A percentile compares a stretch with the other conserved stretches of the same genome.
phyloP scores from a whole-genome alignment of 192 early-diverging fungal species.

The Paraglomus brasilianum region DNA sequence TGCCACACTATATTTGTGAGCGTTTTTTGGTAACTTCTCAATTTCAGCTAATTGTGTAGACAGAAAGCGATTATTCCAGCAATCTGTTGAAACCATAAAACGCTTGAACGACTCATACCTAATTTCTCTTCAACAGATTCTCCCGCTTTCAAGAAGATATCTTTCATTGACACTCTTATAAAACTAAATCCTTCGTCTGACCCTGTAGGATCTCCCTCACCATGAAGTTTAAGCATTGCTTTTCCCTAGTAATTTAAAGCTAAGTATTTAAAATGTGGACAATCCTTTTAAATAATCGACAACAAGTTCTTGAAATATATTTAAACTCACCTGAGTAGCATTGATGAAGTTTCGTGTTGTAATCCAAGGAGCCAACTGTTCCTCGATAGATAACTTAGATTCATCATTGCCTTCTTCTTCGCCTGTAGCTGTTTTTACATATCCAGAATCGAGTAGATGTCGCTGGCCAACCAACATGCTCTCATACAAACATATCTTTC shows the following conservation, averaged over 20 bases:
- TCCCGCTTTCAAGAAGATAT: slow-evolving; percentile 87
- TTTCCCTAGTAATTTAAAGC: slow-evolving; percentile 51
- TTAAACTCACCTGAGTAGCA: slow-evolving; percentile 62
- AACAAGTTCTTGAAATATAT: not conserved
- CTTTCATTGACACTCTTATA: slow-evolving; percentile 96
- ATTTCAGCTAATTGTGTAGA: slow-evolving; percentile 60
- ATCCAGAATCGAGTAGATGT: slow-evolving; percentile 87
- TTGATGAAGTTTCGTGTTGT: slow-evolving; percentile 94
- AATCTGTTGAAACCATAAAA: not conserved
- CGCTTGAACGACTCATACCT: slow-evolving; percentile 35
- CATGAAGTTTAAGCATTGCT: slow-evolving; percentile 92
- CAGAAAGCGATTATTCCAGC: not conserved
- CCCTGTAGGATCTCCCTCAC: slow-evolving; percentile 96
- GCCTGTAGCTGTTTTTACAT: slow-evolving; percentile 56
- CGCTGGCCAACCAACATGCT: slow-evolving; percentile 92
- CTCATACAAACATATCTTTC: slow-evolving; percentile 73
- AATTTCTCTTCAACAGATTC: slow-evolving; percentile 81
- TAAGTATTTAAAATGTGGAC: not conserved
- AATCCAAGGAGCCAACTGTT: slow-evolving; percentile 94
- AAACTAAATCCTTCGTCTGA: slow-evolving; percentile 96
- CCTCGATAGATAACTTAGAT: slow-evolving; percentile 78
- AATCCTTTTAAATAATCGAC: not conserved
- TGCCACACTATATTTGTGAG: slow-evolving; percentile 81
- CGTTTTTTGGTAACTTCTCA: slow-evolving; percentile 76
- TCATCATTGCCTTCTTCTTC: slow-evolving; percentile 70